Base-by-base conservation (phyloP, 2,329 filamentous ascomycete genomes). In the Botrytis medusae region DNA sequence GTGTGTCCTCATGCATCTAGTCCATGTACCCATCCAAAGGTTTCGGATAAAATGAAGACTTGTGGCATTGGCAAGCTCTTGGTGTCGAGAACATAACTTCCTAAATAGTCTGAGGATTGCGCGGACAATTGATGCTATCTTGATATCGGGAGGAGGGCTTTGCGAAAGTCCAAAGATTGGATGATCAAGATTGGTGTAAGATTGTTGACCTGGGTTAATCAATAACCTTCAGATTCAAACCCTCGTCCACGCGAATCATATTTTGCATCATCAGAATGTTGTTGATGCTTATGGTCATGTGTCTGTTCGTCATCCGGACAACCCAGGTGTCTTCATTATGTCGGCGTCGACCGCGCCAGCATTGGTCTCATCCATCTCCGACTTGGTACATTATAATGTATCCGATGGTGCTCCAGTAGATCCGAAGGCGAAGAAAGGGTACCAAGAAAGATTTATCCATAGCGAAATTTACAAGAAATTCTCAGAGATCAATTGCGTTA, bases 221-320 rank as follows among this genome's bases (percentile, higher is more conserved):
- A 61, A 54, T 37, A 22, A 14, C 20, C 57, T 14, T 40, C 42
- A 71, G 59, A 46, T 51, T 44, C 69, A 63, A 37, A 59, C 29
- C 25, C 34, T 71, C 25, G 34, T 71, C 34, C 40, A 63, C 51
- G 64, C 54, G 78, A 81, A 82, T 74, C 86, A 87, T 77, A 88
- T 88, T 69, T 84, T 89, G 1, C 85, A 88, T 78, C 78, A 85
- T 72, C 81, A 88, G 67, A 81, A 81, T 64, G 82, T 88, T 12
- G 78, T 89, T 51, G 87, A 88, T 73, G 86, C 85, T 0, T 89
- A 86, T 76, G 86, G 87, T 29, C 87, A 89, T 75, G 81, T 89
- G 20, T 87, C 86, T 2, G 81, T 87, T 32, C 83, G 87, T 9
- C 84, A 87, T 72, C 86, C 87, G 0, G 71, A 79, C 51, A 83